Evolutionary conservation across 208 protist species (phyloP), one percentile per base, ranked within the genome.

Genomic region (Tritrichomonas musculus): DNA sequence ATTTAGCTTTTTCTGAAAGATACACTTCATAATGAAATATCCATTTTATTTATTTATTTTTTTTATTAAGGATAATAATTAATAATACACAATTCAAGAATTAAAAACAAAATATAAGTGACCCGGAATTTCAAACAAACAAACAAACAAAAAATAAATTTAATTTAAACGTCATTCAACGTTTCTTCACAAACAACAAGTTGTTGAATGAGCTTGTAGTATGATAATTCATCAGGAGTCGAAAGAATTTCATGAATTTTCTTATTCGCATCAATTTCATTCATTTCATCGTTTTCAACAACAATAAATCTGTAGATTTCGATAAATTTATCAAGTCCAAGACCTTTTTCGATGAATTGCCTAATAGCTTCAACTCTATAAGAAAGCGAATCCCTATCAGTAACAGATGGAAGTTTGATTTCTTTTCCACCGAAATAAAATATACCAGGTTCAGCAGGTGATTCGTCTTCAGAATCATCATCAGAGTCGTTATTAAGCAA

Each of bases 291-390:
- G n/a, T 8, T 25, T 25, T 84, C 73, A 53, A 25, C 44, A 22
- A 44, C 53, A 13, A 84, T 3, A 22, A 84, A 13, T 22, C 36
- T 49, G n/a, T 84, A 84, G 0, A 84, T 53, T n/a, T 33, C 73
- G 41, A 84, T 33, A 44, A 84, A 84, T 39, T 11, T 53, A 44
- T 84, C 73, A 22, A 84, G 22, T 33, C 73, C 73, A 1, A 84
- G 20, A 22, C 73, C 73, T n/a, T 53, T 1, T 53, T 84, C 73
- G 41, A 84, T 84, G 44, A 84, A 84, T 17, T 25, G 1, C n/a
- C 73, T 49, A 1, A 84, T 30, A 53, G 73, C 73, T n/a, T 84
- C 73, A 53, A 84, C 73, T 84, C 73, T 84, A 44, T 84, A 84
- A 44, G 8, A 22, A 0, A 84, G 14, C 1, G 73, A 84, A 53